Percentiles rank a stretch among this genome's conserved stretches.
These are phyloP conservation scores for Rubroboletus pulcherrimus DNA, from an alignment of 768 basidiomycete genomes.

Conservation along the genomic window DNA sequence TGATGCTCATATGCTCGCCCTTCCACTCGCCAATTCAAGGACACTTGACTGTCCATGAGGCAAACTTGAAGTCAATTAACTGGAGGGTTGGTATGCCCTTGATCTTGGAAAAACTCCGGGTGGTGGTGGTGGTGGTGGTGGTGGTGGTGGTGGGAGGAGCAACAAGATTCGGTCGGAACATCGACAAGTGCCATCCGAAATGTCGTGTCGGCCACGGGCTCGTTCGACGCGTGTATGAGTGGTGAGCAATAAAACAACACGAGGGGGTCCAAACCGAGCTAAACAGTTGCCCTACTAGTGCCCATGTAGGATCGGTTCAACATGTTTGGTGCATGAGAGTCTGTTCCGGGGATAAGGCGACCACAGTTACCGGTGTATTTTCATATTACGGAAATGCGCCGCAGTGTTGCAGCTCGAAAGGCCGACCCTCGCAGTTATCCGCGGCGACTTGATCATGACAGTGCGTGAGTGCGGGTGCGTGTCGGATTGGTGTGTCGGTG, in stretches of 20 bases:
- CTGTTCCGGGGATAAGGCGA: neutral
- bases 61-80: neutral
- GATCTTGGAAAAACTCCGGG: neutral
- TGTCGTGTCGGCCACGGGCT: neutral
- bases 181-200: neutral
- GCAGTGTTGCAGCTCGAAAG: constrained; percentile 1
- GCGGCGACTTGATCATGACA: neutral
- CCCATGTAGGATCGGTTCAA: neutral
- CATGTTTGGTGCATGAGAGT: neutral
- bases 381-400: constrained; percentile 17
- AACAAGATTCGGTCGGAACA: neutral
- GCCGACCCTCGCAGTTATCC: neutral
- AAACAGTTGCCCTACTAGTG: neutral
- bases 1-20: neutral
- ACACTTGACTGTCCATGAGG: neutral
- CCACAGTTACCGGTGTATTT: neutral
- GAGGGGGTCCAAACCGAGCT: neutral
- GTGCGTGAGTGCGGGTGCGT: neutral
- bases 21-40: neutral
- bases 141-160: neutral
- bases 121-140: neutral
- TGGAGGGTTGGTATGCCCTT: neutral
- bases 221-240: neutral
- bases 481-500: neutral
- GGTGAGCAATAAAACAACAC: neutral